Evolutionary conservation across 1,284 basidiomycete genomes (phyloP), one percentile per base, ranked within the genome.

Genomic region (Omphalotus olearius): DNA sequence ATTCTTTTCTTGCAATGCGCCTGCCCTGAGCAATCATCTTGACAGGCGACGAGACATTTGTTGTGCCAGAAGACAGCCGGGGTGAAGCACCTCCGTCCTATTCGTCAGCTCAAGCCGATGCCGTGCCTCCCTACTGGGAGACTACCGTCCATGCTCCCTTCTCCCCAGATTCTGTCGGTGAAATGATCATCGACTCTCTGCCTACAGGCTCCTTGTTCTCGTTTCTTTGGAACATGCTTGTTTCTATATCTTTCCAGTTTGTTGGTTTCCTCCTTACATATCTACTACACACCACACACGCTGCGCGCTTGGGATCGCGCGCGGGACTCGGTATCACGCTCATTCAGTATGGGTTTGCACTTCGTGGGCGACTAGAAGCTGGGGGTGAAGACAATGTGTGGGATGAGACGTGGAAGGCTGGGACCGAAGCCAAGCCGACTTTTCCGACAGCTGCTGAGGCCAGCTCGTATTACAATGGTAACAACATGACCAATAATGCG

Each of bases 121-220:
- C 93, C 11, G 94, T 95, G 1, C 96, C 96, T 1, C 91, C 95
- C 0, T 99, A 99, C 68, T 98, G 95, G 88, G 97, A 98, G 64
- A 98, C 93, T 5, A 96, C 94, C 1, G 85, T 98, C 20, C 91
- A 98, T 59, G 85, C 88, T 20, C 87, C 88, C 6, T 84, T 85
- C 51, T 69, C 80, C 13, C 67, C 78, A 23, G 75, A 74, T 56
- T 62, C 70, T 3, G 63, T 73, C 30, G 88, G 87, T 41, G 86
- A 88, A 59, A 79, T 91, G 69, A 79, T 89, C 57, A 80, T 91
- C 59, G 88, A 91, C 55, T 78, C 78, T 16, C 74, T 91, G 25
- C 83, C 88, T 35, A 89, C 94, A 6, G 88, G 87, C 28, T 82
- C 84, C 4, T 62, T 91, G 23, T 95, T 96, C 67, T 88, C 86